A percentile compares a stretch with the other conserved stretches of the same genome.
phyloP scores from a whole-genome alignment of 345 rosid species.

The Aegle marmelos region DNA sequence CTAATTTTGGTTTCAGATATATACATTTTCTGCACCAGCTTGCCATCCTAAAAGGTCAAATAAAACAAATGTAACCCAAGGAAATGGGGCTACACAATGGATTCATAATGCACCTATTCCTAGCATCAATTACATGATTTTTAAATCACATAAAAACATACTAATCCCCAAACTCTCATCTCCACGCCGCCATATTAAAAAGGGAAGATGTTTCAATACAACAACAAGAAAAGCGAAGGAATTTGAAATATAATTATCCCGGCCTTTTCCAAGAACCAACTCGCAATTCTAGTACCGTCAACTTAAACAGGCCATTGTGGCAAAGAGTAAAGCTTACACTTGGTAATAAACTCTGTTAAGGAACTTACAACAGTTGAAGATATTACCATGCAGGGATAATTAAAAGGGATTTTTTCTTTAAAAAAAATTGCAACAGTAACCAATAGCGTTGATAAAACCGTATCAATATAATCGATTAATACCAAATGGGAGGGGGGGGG shows the following conservation, averaged over 20 bases:
- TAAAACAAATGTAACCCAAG: constrained; percentile 1
- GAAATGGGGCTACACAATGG: background rate
- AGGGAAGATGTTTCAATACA: background rate
- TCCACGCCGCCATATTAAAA: background rate
- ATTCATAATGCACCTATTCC: background rate
- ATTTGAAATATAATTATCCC: background rate
- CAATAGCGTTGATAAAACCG: background rate
- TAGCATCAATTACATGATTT: background rate
- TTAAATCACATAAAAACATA: background rate
- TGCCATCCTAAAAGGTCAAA: constrained; percentile 78
- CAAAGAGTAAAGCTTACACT: background rate
- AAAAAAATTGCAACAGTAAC: background rate
- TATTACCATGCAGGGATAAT: background rate
- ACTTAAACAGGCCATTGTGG: background rate
- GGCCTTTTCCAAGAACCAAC: background rate
- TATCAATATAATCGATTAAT: background rate
- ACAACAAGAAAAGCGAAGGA: background rate
- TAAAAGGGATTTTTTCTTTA: too few species aligned
- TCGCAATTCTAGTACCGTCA: background rate
- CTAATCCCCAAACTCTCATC: background rate
- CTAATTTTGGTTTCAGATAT: constrained; percentile 80
- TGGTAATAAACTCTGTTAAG: background rate
- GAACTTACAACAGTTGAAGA: background rate
- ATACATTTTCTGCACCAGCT: constrained; percentile 96
- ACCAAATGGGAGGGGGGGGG: too few species aligned